phyloP scores from a whole-genome alignment of 192 early-diverging fungal species.

The Podila minutissima region DNA sequence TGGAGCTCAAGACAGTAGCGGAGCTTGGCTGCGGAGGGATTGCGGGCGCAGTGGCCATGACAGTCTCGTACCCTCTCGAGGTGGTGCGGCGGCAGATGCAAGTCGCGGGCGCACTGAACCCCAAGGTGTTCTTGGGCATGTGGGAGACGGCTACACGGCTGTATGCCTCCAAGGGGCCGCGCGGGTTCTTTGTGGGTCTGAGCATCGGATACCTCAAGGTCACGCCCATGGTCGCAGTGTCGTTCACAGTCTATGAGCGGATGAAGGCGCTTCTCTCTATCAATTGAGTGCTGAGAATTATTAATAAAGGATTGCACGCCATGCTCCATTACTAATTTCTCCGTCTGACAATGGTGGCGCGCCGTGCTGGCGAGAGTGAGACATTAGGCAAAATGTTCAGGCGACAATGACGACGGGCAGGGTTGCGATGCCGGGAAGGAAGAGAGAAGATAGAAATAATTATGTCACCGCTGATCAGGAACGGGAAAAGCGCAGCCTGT shows the following conservation, averaged over 20 bases:
- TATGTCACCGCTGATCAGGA: background rate
- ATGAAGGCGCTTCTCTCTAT: constrained; percentile 71
- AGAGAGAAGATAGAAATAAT: background rate
- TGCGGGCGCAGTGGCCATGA: constrained; percentile 87
- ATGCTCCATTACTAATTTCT: too few relatives aligned
- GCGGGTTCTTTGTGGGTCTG: constrained; percentile 95
- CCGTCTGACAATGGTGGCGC: too few relatives aligned
- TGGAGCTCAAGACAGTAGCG: constrained; percentile 75
- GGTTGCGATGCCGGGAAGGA: background rate
- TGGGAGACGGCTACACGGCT: constrained; percentile 70
- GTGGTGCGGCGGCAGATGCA: constrained; percentile 89
- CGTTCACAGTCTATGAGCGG: constrained; percentile 87
- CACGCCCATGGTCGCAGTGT: constrained; percentile 91
- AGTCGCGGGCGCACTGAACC: constrained; percentile 72
- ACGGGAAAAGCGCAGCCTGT: too few relatives aligned
- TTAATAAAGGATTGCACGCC: too few relatives aligned
- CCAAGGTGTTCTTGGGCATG: constrained; percentile 63
- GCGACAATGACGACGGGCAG: too few relatives aligned
- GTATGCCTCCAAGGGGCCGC: constrained; percentile 69
- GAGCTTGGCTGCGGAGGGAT: constrained; percentile 84
- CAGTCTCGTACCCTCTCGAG: constrained; percentile 92
- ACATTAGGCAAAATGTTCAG: too few relatives aligned
- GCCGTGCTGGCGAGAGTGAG: too few relatives aligned
- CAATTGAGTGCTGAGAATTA: constrained; percentile 24
- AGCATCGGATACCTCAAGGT: constrained; percentile 98